A percentile compares a stretch with the other conserved stretches of the same genome.
These are phyloP conservation scores for Globisporangium sylvaticum DNA, from an alignment of 352 stramenopile genomes.

Conservation along the genomic window DNA sequence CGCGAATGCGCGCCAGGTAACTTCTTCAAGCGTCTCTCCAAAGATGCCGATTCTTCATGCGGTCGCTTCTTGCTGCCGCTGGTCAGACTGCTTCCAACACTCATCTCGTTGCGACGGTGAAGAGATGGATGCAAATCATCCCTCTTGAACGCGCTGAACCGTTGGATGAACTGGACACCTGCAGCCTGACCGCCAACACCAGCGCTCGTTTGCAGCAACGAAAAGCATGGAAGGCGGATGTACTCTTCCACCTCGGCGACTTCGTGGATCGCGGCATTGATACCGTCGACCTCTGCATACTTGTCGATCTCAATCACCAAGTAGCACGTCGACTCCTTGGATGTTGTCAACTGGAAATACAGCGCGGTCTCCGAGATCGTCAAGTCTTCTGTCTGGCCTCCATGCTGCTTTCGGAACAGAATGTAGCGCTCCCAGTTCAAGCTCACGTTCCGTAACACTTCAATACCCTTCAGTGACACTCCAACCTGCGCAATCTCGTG, in stretches of 20 bases:
- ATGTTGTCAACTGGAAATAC: conserved; percentile 80
- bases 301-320: conserved; percentile 85
- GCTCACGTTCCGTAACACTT: conserved; percentile 73
- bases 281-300: conserved; percentile 66
- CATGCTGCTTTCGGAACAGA: conserved; percentile 77
- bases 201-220: conserved; percentile 67
- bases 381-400: conserved; percentile 71
- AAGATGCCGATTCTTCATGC: conserved; percentile 38
- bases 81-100: conserved; percentile 16
- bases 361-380: conserved; percentile 79
- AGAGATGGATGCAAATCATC: conserved; percentile 63
- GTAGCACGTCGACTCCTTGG: conserved; percentile 83
- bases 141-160: conserved; percentile 77
- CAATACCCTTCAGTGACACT: conserved; percentile 71
- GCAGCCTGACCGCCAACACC: conserved; percentile 51
- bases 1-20: conserved; percentile 24
- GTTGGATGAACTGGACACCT: conserved; percentile 84
- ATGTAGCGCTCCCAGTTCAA: conserved; percentile 87
- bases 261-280: conserved; percentile 51
- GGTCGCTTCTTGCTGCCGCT: conserved; percentile 13
- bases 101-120: conserved; percentile 44
- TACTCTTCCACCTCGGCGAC: conserved; percentile 54
- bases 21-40: conserved; percentile 30
- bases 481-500: conserved; percentile 77
- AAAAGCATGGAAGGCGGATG: conserved; percentile 77